phyloP scores from a whole-genome alignment of 1,284 basidiomycete species.

The Heterobasidion irregulare region DNA sequence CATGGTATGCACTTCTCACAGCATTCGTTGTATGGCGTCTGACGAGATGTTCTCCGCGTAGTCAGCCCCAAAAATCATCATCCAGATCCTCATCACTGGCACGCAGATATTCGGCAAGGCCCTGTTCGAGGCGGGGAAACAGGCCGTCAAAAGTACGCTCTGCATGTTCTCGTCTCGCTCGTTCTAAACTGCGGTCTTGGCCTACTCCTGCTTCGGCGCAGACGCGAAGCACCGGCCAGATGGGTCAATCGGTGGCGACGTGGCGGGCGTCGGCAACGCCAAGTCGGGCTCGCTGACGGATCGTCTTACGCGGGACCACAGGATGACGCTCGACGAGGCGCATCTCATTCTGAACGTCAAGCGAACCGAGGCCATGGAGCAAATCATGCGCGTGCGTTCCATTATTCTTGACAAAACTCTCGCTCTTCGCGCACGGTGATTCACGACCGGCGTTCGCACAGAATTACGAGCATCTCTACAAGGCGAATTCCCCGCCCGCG shows the following conservation, averaged over 20 bases:
- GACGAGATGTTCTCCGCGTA: constrained; percentile 17
- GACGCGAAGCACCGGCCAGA: constrained; percentile 76
- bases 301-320: constrained; percentile 72
- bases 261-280: constrained; percentile 65
- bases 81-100: constrained; percentile 80
- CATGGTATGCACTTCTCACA: background rate
- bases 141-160: constrained; percentile 86
- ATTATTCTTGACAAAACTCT: background rate
- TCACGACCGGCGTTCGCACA: constrained; percentile 22
- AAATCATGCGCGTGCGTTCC: constrained; percentile 59
- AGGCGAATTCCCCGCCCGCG: constrained; percentile 71
- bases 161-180: background rate
- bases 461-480: constrained; percentile 93
- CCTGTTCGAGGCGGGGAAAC: constrained; percentile 82
- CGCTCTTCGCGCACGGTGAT: background rate
- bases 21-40: background rate
- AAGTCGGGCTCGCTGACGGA: constrained; percentile 69
- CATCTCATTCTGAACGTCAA: constrained; percentile 91
- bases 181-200: background rate
- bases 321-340: constrained; percentile 96
- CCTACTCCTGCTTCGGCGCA: constrained; percentile 6
- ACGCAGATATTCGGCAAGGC: constrained; percentile 88
- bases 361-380: constrained; percentile 63
- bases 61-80: constrained; percentile 70
- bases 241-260: constrained; percentile 49